Percentiles rank a stretch among this genome's conserved stretches.
Conservation (phyloP, 148 eudicot genomes). For the Limonium bicolor region DNA sequence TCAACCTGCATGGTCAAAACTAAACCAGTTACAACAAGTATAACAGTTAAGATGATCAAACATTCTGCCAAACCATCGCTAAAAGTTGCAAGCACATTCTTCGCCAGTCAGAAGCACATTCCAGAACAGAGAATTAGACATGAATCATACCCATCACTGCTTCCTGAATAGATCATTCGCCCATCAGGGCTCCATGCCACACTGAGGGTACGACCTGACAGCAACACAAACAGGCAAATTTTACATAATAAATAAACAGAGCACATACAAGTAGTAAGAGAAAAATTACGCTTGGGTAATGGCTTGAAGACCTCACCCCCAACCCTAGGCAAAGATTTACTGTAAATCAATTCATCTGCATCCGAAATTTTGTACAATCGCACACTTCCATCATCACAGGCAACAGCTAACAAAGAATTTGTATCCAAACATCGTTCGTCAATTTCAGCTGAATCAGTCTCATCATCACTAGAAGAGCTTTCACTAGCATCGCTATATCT, state of each 20-base stretch:
- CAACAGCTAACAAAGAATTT: conserved; percentile 43
- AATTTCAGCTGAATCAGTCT: conserved; percentile 31
- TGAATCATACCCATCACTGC: conserved; percentile 74
- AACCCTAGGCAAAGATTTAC: conserved; percentile 71
- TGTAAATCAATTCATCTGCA: conserved; percentile 34
- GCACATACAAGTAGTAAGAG: too few species aligned
- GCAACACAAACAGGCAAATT: background rate
- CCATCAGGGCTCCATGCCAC: conserved; percentile 84
- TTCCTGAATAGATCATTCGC: conserved; percentile 59
- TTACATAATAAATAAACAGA: background rate
- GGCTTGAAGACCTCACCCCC: conserved; percentile 63
- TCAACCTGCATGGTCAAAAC: conserved; percentile 34
- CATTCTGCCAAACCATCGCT: background rate
- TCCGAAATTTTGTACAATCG: conserved; percentile 44
- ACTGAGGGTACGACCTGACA: conserved; percentile 56
- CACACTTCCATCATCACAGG: conserved; percentile 94
- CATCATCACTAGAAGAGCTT: conserved; percentile 38
- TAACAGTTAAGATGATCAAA: background rate
- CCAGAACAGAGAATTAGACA: background rate
- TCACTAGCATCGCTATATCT: conserved; percentile 16
- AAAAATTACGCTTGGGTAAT: background rate
- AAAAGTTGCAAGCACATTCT: background rate
- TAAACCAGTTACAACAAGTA: background rate
- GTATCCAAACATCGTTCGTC: conserved; percentile 15
- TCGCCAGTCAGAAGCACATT: background rate